Evolutionary conservation across 2,329 filamentous ascomycete genomes (phyloP).

Genomic region (Botrytis byssoidea): DNA sequence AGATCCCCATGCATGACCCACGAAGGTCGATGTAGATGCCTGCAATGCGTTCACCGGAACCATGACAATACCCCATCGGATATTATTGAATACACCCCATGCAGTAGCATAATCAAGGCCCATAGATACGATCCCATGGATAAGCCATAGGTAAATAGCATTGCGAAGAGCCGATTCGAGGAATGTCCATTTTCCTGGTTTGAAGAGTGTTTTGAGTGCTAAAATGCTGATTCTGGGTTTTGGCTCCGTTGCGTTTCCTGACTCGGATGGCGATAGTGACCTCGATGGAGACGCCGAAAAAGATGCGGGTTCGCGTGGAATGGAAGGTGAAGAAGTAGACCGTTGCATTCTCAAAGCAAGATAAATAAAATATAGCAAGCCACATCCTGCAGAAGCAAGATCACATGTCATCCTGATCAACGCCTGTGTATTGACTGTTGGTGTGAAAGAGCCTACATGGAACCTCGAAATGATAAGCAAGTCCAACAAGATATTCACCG

Average conservation of each 20-base stretch:
- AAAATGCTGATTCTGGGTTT: slow-evolving; percentile 42
- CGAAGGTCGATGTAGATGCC: slow-evolving; percentile 61
- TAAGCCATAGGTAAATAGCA: slow-evolving; percentile 68
- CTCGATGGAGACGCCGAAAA: neutral
- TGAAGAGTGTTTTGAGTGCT: slow-evolving; percentile 51
- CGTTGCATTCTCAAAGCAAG: slow-evolving; percentile 25
- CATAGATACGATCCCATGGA: slow-evolving; percentile 61
- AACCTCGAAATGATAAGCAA: slow-evolving; percentile 65
- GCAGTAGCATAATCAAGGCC: slow-evolving; percentile 66
- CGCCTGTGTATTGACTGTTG: slow-evolving; percentile 64
- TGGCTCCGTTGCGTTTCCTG: slow-evolving; percentile 14
- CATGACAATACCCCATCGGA: slow-evolving; percentile 73
- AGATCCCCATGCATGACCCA: slow-evolving; percentile 64
- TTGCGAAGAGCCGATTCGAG: slow-evolving; percentile 66
- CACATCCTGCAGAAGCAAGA: slow-evolving; percentile 52
- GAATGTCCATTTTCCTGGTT: slow-evolving; percentile 60
- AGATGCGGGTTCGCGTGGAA: neutral
- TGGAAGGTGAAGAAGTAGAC: neutral
- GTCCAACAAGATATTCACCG: slow-evolving; percentile 65
- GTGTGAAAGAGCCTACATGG: slow-evolving; percentile 53
- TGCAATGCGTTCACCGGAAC: slow-evolving; percentile 68
- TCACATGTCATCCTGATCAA: slow-evolving; percentile 61
- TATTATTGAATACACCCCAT: slow-evolving; percentile 73
- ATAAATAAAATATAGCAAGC: slow-evolving; percentile 59
- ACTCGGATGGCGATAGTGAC: neutral